Evolutionary conservation across 2,329 filamentous ascomycete species (phyloP).

Genomic region (Aspergillus proliferans): DNA sequence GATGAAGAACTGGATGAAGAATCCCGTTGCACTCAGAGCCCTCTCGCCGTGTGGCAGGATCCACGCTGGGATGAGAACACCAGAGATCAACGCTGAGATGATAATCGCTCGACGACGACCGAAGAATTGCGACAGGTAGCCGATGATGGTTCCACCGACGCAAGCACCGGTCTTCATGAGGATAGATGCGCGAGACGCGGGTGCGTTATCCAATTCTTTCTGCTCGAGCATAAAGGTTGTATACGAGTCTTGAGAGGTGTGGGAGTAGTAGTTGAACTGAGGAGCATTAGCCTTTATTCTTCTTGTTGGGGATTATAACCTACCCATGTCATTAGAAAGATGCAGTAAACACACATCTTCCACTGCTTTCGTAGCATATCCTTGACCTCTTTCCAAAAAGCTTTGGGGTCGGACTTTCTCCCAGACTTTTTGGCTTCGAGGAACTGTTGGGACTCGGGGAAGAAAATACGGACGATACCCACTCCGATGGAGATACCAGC

Average conservation of each 20-base stretch:
- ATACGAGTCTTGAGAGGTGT: conserved; percentile 75
- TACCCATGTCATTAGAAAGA: conserved; percentile 67
- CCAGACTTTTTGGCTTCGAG: conserved; percentile 60
- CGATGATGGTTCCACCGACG: conserved; percentile 48
- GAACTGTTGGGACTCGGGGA: conserved; percentile 72
- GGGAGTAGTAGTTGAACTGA: conserved; percentile 63
- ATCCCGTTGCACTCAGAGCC: conserved; percentile 25
- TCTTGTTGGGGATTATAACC: neutral
- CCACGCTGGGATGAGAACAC: conserved; percentile 65
- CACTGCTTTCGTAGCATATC: conserved; percentile 64
- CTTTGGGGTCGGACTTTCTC: conserved; percentile 41
- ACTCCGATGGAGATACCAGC: conserved; percentile 42
- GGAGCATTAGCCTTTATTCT: neutral
- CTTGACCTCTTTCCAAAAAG: conserved; percentile 65
- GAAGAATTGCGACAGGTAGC: conserved; percentile 68
- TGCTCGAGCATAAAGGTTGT: conserved; percentile 72
- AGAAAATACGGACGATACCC: conserved; percentile 60
- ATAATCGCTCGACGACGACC: conserved; percentile 57
- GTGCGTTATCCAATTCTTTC: conserved; percentile 60
- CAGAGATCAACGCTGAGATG: conserved; percentile 58
- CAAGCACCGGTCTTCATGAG: conserved; percentile 74
- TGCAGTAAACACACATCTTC: conserved; percentile 70
- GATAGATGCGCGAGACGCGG: conserved; percentile 68
- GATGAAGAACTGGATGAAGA: conserved; percentile 57
- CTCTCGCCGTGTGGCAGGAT: conserved; percentile 48